Evolutionary conservation across 352 stramenopile species (phyloP).

Genomic region (Globisporangium nunn): DNA sequence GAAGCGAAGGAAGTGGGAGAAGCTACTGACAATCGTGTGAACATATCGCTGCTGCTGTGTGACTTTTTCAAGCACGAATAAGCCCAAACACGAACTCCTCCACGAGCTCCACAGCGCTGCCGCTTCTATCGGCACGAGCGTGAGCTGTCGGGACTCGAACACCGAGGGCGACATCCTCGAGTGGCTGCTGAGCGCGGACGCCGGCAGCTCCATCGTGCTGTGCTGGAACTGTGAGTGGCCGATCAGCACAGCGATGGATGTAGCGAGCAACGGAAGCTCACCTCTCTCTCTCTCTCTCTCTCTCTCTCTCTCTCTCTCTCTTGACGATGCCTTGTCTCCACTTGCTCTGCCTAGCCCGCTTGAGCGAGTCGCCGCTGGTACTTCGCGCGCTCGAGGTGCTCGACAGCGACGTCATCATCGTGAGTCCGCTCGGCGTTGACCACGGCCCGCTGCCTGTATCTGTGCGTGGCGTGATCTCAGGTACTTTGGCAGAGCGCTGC

Average conservation of each 20-base stretch:
- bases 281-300: background rate
- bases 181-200: conserved; percentile 15
- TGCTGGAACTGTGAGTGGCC: conserved; percentile 29
- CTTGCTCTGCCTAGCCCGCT: conserved; percentile 12
- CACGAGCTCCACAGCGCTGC: conserved; percentile 1
- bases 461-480: conserved; percentile 29
- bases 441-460: conserved; percentile 23
- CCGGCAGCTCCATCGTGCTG: conserved; percentile 23
- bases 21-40: background rate
- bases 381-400: conserved; percentile 24
- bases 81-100: conserved; percentile 8
- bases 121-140: conserved; percentile 6
- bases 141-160: conserved; percentile 19
- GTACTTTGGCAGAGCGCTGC: conserved; percentile 5
- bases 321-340: too few relatives aligned
- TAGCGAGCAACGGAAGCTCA: background rate
- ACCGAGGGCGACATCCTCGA: conserved; percentile 28
- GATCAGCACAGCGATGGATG: background rate
- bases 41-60: background rate
- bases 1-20: background rate
- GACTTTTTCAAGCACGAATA: conserved; percentile 1
- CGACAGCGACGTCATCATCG: conserved; percentile 21
- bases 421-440: conserved; percentile 25
- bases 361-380: conserved; percentile 27
- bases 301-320: background rate